Percentiles rank a stretch among this genome's conserved stretches.
phyloP scores from a whole-genome alignment of 345 rosid species.

The rapeseed (Brassica napus) region Da-Ae NC_063447.1:5709001-5709500 shows the following conservation, averaged over 20 bases:
- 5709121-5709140: too few relatives aligned
- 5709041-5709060: too few relatives aligned
- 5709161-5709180: background rate
- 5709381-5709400: slow-evolving; percentile 22
- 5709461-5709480: slow-evolving; percentile 1
- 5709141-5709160: too few relatives aligned
- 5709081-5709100: too few relatives aligned
- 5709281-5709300: background rate
- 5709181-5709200: background rate
- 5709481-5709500: background rate
- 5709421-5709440: slow-evolving; percentile 23
- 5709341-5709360: background rate
- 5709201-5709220: background rate
- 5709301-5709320: background rate
- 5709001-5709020: too few relatives aligned
- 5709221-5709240: background rate
- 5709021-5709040: too few relatives aligned
- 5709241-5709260: background rate
- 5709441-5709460: background rate
- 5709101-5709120: too few relatives aligned
- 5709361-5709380: background rate
- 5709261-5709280: background rate
- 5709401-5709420: slow-evolving; percentile 4
- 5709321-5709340: background rate
- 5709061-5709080: too few relatives aligned